A percentile compares a stretch with the other conserved stretches of the same genome.
Conservation (phyloP, 305 asterid genomes). For the Salvia sclarea region DNA sequence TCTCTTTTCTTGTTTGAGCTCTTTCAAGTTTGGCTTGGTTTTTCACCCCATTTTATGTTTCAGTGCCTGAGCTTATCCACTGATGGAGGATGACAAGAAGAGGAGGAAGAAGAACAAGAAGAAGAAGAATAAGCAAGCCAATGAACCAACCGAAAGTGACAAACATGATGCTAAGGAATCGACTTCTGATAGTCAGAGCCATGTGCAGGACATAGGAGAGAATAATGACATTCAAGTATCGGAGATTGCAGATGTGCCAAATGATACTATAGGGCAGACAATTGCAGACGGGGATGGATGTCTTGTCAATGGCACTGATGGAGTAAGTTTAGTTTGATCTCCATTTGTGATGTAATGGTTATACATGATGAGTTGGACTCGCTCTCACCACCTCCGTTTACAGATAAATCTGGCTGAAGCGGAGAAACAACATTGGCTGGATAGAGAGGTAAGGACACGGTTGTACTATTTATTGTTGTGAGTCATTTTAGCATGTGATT, state of each 20-base stretch:
- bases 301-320: slow-evolving; percentile 38
- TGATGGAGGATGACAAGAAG: slow-evolving; percentile 51
- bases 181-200: slow-evolving; percentile 36
- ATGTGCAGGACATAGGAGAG: slow-evolving; percentile 31
- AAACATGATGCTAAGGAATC: slow-evolving; percentile 36
- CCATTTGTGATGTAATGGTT: slow-evolving; percentile 1
- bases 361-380: background rate
- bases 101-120: slow-evolving; percentile 45
- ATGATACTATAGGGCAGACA: slow-evolving; percentile 27
- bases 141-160: slow-evolving; percentile 38
- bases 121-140: slow-evolving; percentile 49
- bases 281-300: slow-evolving; percentile 34
- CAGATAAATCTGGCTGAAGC: slow-evolving; percentile 41
- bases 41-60: background rate
- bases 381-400: slow-evolving; percentile 11
- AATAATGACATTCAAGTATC: slow-evolving; percentile 26
- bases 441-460: slow-evolving; percentile 49
- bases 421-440: slow-evolving; percentile 43
- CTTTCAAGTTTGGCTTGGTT: background rate
- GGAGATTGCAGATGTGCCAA: slow-evolving; percentile 28
- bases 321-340: slow-evolving; percentile 35
- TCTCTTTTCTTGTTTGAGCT: background rate
- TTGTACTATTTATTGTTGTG: slow-evolving; percentile 17
- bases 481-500: slow-evolving; percentile 7
- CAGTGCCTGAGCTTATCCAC: slow-evolving; percentile 23